Evolutionary conservation across 2,329 filamentous ascomycete species (phyloP).

Genomic region (Botryotinia calthae): DNA sequence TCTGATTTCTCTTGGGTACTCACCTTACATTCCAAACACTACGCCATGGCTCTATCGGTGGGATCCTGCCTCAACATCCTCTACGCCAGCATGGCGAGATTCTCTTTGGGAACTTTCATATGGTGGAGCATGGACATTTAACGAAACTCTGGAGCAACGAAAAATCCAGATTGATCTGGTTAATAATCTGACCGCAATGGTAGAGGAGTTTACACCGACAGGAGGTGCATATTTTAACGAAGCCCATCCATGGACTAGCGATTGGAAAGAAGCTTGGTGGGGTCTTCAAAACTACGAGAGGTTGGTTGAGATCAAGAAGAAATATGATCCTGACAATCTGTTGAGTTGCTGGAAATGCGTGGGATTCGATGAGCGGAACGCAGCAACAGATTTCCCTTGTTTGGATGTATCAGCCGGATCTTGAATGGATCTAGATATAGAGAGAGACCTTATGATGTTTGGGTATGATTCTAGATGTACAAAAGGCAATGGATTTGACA

Average conservation of each 20-base stretch:
- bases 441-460: background rate
- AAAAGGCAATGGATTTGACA: background rate
- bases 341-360: constrained; percentile 29
- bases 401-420: background rate
- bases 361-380: constrained; percentile 23
- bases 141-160: constrained; percentile 19
- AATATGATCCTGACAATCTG: constrained; percentile 28
- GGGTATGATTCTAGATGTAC: background rate
- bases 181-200: constrained; percentile 4
- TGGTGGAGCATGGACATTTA: constrained; percentile 17
- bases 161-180: background rate
- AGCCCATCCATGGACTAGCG: constrained; percentile 22
- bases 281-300: constrained; percentile 24
- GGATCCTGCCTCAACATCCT: constrained; percentile 24
- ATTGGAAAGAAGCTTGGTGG: constrained; percentile 28
- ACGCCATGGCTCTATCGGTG: constrained; percentile 25
- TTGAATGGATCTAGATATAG: background rate
- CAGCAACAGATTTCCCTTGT: constrained; percentile 21
- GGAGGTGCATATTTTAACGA: constrained; percentile 29
- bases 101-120: constrained; percentile 24
- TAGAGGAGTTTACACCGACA: constrained; percentile 20
- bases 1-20: constrained; percentile 19
- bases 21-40: constrained; percentile 24
- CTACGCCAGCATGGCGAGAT: constrained; percentile 25
- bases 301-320: constrained; percentile 27